These are phyloP conservation scores for Camelina neglecta DNA, from an alignment of 345 rosid genomes.

Conservation along the genomic window DNA sequence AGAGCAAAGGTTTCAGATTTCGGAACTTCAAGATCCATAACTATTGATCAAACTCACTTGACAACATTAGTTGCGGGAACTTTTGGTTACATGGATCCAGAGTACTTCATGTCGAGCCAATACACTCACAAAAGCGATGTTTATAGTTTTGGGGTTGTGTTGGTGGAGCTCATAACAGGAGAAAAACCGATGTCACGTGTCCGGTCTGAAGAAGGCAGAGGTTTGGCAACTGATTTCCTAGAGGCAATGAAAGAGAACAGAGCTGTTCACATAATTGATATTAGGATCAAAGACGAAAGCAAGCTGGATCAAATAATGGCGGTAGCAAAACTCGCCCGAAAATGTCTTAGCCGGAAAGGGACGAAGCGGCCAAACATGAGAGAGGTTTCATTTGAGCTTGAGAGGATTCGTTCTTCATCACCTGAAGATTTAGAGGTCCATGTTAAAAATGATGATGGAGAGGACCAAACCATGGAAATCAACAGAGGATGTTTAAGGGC, in stretches of 20 bases:
- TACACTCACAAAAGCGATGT: slow-evolving; percentile 56
- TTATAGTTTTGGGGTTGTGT: slow-evolving; percentile 55
- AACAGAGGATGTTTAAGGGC: background rate
- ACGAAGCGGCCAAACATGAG: slow-evolving; percentile 51
- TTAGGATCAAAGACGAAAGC: slow-evolving; percentile 7
- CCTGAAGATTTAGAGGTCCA: background rate
- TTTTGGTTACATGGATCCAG: slow-evolving; percentile 51
- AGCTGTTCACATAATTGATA: slow-evolving; percentile 40
- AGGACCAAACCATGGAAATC: background rate
- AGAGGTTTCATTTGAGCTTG: slow-evolving; percentile 45
- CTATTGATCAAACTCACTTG: slow-evolving; percentile 35
- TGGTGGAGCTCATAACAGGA: slow-evolving; percentile 53
- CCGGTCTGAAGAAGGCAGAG: slow-evolving; percentile 43
- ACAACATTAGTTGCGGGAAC: slow-evolving; percentile 49
- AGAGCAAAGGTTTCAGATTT: slow-evolving; percentile 33
- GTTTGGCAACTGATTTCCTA: slow-evolving; percentile 42
- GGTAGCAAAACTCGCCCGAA: slow-evolving; percentile 43
- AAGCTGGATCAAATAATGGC: slow-evolving; percentile 25
- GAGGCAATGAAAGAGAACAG: slow-evolving; percentile 39
- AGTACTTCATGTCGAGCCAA: slow-evolving; percentile 43
- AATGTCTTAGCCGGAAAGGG: slow-evolving; percentile 45
- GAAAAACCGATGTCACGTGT: slow-evolving; percentile 34
- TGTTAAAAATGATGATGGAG: background rate
- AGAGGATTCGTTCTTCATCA: slow-evolving; percentile 22
- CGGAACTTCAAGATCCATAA: slow-evolving; percentile 41